phyloP scores from a whole-genome alignment of 2,329 filamentous ascomycete species.

The Talaromyces sp. region DNA sequence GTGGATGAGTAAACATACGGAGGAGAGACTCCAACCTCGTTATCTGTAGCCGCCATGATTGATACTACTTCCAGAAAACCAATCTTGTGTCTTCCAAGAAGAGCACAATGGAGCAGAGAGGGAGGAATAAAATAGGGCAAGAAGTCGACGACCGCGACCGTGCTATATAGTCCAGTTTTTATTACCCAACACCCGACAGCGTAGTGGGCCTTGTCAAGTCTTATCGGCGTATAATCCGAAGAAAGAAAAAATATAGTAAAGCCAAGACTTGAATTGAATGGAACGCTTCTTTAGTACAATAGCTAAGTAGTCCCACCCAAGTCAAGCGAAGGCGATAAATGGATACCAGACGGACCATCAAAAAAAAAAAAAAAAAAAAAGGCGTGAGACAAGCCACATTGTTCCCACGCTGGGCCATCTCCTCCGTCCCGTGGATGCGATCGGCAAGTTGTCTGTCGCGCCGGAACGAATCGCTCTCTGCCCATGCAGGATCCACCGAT shows the following conservation, averaged over 20 bases:
- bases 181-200: constrained; percentile 19
- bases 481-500: constrained; percentile 34
- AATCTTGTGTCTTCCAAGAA: constrained; percentile 10
- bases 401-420: constrained; percentile 6
- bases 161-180: constrained; percentile 28
- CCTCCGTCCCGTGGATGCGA: constrained; percentile 22
- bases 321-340: constrained; percentile 11
- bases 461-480: constrained; percentile 17
- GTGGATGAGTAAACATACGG: constrained; percentile 22
- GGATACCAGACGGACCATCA: background rate
- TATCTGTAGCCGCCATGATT: constrained; percentile 29
- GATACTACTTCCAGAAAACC: constrained; percentile 8
- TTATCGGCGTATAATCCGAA: constrained; percentile 61
- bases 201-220: constrained; percentile 55
- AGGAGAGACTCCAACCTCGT: constrained; percentile 30
- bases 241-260: constrained; percentile 8
- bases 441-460: constrained; percentile 18
- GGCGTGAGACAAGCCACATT: constrained; percentile 9
- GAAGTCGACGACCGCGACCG: constrained; percentile 15
- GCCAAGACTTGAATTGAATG: constrained; percentile 6
- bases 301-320: constrained; percentile 9
- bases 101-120: constrained; percentile 9
- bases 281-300: constrained; percentile 6
- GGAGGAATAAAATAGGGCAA: background rate
- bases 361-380: constrained; percentile 10